Conservation (phyloP, 2,329 filamentous ascomycete species). For the Monosporascus sp. region DNA sequence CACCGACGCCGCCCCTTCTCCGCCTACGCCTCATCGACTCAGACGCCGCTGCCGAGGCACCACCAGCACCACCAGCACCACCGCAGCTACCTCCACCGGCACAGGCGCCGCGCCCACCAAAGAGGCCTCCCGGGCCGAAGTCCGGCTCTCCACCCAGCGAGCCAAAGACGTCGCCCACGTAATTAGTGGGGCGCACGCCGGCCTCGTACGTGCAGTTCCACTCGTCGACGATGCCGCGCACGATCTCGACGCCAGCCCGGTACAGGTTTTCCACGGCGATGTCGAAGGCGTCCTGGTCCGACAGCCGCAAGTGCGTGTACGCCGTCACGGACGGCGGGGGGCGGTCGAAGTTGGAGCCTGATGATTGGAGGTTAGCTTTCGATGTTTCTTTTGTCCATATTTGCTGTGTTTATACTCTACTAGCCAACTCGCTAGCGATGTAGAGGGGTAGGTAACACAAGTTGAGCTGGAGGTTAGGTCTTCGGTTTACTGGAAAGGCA, state of each 20-base stretch:
- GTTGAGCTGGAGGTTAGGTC: too few species aligned
- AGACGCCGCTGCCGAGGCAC: background rate
- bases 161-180: conserved; percentile 67
- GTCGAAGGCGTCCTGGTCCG: conserved; percentile 58
- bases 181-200: conserved; percentile 57
- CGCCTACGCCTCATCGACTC: background rate
- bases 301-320: conserved; percentile 54
- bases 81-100: background rate
- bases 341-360: conserved; percentile 62
- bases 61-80: background rate
- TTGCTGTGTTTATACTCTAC: too few species aligned
- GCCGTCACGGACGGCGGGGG: conserved; percentile 53
- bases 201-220: conserved; percentile 56
- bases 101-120: conserved; percentile 5
- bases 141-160: conserved; percentile 60
- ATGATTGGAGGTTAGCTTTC: too few species aligned
- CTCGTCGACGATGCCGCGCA: conserved; percentile 54
- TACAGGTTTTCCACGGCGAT: conserved; percentile 64
- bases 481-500: too few species aligned
- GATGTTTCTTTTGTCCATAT: too few species aligned
- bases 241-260: conserved; percentile 58
- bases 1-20: background rate
- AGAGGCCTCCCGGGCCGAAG: conserved; percentile 51
- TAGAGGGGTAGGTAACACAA: too few species aligned
- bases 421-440: too few species aligned